These are phyloP conservation scores for Fagopyrum tataricum DNA, from an alignment of 148 eudicot species.

Conservation along the genomic window DNA sequence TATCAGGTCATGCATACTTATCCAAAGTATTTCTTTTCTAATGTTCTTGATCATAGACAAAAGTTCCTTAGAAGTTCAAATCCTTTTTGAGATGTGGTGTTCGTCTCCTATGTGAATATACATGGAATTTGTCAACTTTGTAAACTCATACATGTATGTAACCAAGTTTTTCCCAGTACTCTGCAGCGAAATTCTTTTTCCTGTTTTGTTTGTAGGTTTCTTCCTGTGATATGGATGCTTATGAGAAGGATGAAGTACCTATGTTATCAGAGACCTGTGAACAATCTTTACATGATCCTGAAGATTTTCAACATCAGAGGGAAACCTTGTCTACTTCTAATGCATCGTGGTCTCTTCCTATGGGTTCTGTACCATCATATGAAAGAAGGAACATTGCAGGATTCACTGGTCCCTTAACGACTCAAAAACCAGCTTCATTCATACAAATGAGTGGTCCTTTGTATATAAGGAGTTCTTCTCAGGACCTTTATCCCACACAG, in stretches of 20 bases:
- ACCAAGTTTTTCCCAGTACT: background rate
- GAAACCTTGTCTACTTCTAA: conserved; percentile 35
- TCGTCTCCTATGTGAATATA: conserved; percentile 1
- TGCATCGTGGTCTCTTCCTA: conserved; percentile 46
- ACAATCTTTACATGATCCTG: conserved; percentile 20
- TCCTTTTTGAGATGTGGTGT: background rate
- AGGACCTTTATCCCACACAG: conserved; percentile 20
- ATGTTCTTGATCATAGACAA: conserved; percentile 1
- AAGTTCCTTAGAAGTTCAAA: background rate
- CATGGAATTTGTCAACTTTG: background rate
- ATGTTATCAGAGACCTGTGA: conserved; percentile 29
- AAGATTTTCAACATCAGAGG: conserved; percentile 16
- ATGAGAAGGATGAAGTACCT: conserved; percentile 51
- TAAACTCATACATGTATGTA: background rate
- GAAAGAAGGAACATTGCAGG: conserved; percentile 32
- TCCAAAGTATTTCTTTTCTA: background rate
- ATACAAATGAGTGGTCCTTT: conserved; percentile 62
- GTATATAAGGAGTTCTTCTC: conserved; percentile 32
- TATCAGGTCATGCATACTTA: background rate
- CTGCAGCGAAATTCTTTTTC: background rate
- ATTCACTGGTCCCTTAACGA: conserved; percentile 57
- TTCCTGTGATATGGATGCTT: conserved; percentile 36
- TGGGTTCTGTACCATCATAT: conserved; percentile 23
- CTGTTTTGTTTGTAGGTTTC: background rate
- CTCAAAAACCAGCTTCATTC: conserved; percentile 27